Evolutionary conservation across 176 grass and related monocot genomes (phyloP), one percentile per base, ranked within the genome.

Genomic region (Aegilops longissima): DNA sequence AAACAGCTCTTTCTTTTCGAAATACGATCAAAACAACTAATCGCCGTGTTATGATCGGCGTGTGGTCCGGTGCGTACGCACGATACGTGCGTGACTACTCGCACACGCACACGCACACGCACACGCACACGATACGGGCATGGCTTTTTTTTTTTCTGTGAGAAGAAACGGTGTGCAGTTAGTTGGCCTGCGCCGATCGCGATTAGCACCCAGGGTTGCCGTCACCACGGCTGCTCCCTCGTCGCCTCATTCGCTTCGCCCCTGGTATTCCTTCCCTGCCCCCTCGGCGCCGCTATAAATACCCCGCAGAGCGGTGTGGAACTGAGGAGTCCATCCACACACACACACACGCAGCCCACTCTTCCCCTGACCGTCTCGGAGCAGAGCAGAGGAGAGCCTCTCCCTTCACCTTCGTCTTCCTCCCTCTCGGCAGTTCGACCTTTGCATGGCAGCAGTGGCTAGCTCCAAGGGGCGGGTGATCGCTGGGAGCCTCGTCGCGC

Each of bases 381-480:
- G 13, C 47, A 3, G 3, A 51, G 49, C 52, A 56, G 52, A 58
- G 54, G 17, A 56, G 52, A 58, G 54, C 18, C 56, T 21, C 56
- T 59, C 56, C 56, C 56, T 27, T 74, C 40, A 13, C 56, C 56
- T 27, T 74, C 40, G 23, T 4, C 20, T 9, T 34, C 24, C 21
- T 18, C 23, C 56, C 12, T 24, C 8, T 74, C 21, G 68, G 0
- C 16, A 0, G 51, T 39, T 21, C 38, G 58, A 70, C 66, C 80
- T 80, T 97, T 99, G 94, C 92, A 99, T 99, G 97, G 97, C 97
- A 86, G 94, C 97, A 91, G 92, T 91, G 82, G 97, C 85, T 44
- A 85, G 34, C 20, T 85, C 80, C 61, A 98, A 94, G 90, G 92
- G 94, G 76, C 94, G 92, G 81, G 84, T 33, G 74, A 85, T 99